phyloP scores from a whole-genome alignment of 2,329 filamentous ascomycete genomes.

The Metarhizium sp. region DNA sequence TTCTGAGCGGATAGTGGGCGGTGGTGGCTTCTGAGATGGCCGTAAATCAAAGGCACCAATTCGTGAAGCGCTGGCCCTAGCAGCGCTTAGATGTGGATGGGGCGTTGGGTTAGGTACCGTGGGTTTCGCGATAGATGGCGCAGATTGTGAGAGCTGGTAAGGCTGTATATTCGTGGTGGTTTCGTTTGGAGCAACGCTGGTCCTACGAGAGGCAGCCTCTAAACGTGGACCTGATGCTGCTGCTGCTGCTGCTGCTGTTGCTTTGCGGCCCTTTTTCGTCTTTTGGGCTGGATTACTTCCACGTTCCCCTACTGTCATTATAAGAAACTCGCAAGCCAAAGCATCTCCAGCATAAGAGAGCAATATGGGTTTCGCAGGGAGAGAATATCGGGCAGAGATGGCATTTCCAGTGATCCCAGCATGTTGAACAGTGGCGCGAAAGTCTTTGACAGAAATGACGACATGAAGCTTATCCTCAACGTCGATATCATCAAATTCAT shows the following conservation, averaged over 20 bases:
- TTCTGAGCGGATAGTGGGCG: conserved; percentile 51
- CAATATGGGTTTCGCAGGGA: conserved; percentile 62
- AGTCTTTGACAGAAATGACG: conserved; percentile 74
- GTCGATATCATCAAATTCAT: conserved; percentile 67
- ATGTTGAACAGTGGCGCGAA: conserved; percentile 68
- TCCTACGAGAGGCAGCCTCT: conserved; percentile 37
- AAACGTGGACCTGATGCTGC: conserved; percentile 29
- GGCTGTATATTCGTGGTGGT: conserved; percentile 13
- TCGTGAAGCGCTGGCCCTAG: conserved; percentile 24
- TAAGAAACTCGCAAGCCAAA: conserved; percentile 64
- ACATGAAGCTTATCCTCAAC: conserved; percentile 70
- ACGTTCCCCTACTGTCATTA: conserved; percentile 71
- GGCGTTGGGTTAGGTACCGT: conserved; percentile 19
- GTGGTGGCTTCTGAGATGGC: conserved; percentile 44
- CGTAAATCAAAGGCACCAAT: conserved; percentile 34
- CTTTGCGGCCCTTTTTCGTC: conserved; percentile 36
- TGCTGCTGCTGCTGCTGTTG: conserved; percentile 19
- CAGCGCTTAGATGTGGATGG: conserved; percentile 24
- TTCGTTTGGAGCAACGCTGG: conserved; percentile 29
- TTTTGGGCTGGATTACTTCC: conserved; percentile 38
- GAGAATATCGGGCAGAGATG: conserved; percentile 60
- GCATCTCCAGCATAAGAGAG: conserved; percentile 61
- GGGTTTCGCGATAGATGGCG: background rate
- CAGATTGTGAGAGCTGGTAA: conserved; percentile 9
- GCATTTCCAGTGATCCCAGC: conserved; percentile 60